phyloP scores from a whole-genome alignment of 1,284 basidiomycete species.

The Abortiporus biennis region DNA sequence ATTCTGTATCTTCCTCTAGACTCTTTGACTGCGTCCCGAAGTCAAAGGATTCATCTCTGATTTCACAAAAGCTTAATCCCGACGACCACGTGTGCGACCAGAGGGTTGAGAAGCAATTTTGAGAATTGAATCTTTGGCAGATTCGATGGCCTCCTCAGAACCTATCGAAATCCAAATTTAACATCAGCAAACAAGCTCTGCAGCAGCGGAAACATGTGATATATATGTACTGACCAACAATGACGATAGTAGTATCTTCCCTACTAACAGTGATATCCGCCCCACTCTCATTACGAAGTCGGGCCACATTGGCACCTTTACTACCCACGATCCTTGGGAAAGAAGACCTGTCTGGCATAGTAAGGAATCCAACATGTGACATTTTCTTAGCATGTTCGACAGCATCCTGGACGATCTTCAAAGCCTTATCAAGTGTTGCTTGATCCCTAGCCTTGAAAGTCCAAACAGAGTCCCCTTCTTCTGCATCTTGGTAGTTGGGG shows the following conservation, averaged over 20 bases:
- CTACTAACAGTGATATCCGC: slow-evolving; percentile 86
- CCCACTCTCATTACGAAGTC: slow-evolving; percentile 80
- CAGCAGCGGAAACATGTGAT: background rate
- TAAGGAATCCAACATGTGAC: slow-evolving; percentile 74
- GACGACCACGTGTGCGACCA: slow-evolving; percentile 40
- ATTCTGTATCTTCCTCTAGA: too few relatives aligned
- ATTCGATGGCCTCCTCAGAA: slow-evolving; percentile 60
- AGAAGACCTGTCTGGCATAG: slow-evolving; percentile 63
- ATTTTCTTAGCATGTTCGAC: slow-evolving; percentile 72
- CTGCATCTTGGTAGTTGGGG: slow-evolving; percentile 70
- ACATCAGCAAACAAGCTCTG: slow-evolving; percentile 2
- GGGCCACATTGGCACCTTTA: slow-evolving; percentile 82
- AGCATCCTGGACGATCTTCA: slow-evolving; percentile 60
- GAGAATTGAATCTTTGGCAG: slow-evolving; percentile 79
- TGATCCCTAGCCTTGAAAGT: slow-evolving; percentile 77
- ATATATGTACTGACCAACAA: slow-evolving; percentile 59
- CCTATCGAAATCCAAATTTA: slow-evolving; percentile 33
- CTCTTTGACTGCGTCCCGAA: too few relatives aligned
- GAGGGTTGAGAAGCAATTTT: slow-evolving; percentile 47
- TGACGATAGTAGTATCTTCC: slow-evolving; percentile 79
- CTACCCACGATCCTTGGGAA: slow-evolving; percentile 87
- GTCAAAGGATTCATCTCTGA: too few relatives aligned
- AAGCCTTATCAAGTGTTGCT: slow-evolving; percentile 68
- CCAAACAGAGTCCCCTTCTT: slow-evolving; percentile 81
- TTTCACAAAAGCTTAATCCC: too few relatives aligned